A percentile compares a stretch with the other conserved stretches of the same genome.
phyloP scores from a whole-genome alignment of 2,329 filamentous ascomycete genomes.

The Neofusicoccum kwambonambiense region DNA sequence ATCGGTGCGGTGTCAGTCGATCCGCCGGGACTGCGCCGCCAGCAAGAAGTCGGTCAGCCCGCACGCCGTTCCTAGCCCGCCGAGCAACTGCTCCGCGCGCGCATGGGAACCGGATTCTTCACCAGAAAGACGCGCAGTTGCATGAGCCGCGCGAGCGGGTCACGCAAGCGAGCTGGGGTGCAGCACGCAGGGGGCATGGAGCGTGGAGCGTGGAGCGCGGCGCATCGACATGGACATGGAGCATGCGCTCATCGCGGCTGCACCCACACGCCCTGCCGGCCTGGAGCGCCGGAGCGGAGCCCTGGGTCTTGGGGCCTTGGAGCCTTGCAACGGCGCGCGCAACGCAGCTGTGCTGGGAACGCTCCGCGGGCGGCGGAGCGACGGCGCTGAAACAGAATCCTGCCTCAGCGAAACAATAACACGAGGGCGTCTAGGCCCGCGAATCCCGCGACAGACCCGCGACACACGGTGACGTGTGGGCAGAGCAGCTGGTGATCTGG shows the following conservation, averaged over 20 bases:
- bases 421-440: not conserved
- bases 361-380: not conserved
- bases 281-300: not conserved
- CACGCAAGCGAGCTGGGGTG: conserved; percentile 14
- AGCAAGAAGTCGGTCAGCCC: conserved; percentile 2
- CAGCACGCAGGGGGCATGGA: not conserved
- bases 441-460: not conserved
- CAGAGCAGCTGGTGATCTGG: not conserved
- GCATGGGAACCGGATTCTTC: conserved; percentile 13
- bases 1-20: conserved; percentile 12
- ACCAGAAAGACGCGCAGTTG: conserved; percentile 11
- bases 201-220: too few relatives aligned
- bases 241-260: not conserved
- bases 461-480: not conserved
- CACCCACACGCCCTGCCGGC: not conserved
- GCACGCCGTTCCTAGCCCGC: conserved; percentile 1
- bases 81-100: not conserved
- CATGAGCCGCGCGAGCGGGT: conserved; percentile 7
- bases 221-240: too few relatives aligned
- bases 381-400: not conserved
- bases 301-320: not conserved
- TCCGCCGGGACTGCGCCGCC: conserved; percentile 2
- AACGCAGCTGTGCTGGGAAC: not conserved
- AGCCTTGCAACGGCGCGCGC: not conserved
- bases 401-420: not conserved